Evolutionary conservation across 139 green algal genomes (phyloP), one percentile per base, ranked within the genome.

Genomic region (Edaphochlamys debaryana): DNA sequence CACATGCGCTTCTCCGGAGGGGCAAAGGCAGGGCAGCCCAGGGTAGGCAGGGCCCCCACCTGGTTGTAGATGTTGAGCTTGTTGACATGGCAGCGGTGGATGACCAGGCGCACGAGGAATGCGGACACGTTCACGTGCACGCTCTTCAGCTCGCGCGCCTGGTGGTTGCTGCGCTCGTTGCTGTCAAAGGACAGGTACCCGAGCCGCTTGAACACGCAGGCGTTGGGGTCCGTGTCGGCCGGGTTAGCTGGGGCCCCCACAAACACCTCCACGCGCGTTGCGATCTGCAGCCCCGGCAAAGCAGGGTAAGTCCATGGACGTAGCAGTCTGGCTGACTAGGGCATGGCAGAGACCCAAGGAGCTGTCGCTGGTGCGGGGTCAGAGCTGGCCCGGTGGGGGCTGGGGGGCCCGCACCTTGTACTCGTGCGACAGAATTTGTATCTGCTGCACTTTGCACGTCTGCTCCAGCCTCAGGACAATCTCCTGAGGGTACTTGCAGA

Each of bases 371-470:
- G n/a, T n/a, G n/a, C n/a, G n/a, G n/a, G n/a, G n/a, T n/a, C n/a
- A n/a, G n/a, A n/a, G n/a, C n/a, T n/a, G n/a, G n/a, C n/a, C n/a
- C n/a, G n/a, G n/a, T n/a, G n/a, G n/a, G n/a, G n/a, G n/a, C n/a
- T n/a, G n/a, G n/a, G n/a, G n/a, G n/a, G n/a, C n/a, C 9, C 85
- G 0, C 69, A 95, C 92, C 93, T 98, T 98, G 92, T 95, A 98
- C 79, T 98, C 96, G 69, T 99, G 96, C 4, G 92, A 96, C 11
- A 98, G 87, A 22, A 99, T 92, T 82, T 98, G 94, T 25, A 99
- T 94, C 83, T 97, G 94, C n/a, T 94, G 87, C 0, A 99, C 78
- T 27, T 92, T 92, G 13, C 84, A 87, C 0, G 92, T 86, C 3
- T 79, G 42, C 42, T 98, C 93, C 25, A 99, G 78, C 32, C 79